These are phyloP conservation scores for Termitomyces sp. DNA, from an alignment of 768 basidiomycete genomes.

Conservation along the genomic window DNA sequence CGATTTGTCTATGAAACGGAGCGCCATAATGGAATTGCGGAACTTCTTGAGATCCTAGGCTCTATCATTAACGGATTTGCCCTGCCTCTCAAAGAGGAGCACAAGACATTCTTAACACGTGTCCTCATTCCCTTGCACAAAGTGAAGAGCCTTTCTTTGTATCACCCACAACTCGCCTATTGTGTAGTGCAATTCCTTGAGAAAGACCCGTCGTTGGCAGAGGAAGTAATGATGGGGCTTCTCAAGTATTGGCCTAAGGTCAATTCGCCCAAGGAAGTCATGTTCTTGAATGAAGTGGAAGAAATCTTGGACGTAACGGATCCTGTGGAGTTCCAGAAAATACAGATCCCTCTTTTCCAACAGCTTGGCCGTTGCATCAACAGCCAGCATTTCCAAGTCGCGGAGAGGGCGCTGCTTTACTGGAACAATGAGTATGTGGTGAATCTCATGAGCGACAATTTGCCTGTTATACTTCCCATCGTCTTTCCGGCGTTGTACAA, in stretches of 20 bases:
- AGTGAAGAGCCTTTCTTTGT: conserved; percentile 95
- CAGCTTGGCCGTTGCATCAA: conserved; percentile 97
- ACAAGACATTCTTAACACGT: conserved; percentile 95
- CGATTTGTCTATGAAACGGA: conserved; percentile 99
- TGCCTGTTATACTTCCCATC: conserved; percentile 84
- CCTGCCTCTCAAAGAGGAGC: conserved; percentile 95
- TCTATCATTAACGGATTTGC: conserved; percentile 99
- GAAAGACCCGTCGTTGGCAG: conserved; percentile 88
- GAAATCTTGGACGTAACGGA: conserved; percentile 99
- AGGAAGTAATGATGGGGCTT: conserved; percentile 96
- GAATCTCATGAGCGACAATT: conserved; percentile 97
- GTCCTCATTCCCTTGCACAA: conserved; percentile 96
- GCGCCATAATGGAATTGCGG: conserved; percentile 98
- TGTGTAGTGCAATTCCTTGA: conserved; percentile 99
- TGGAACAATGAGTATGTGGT: conserved; percentile 99
- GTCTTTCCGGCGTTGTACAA: conserved; percentile 96
- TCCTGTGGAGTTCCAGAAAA: conserved; percentile 93
- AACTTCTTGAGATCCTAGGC: conserved; percentile 95
- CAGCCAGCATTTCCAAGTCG: conserved; percentile 99
- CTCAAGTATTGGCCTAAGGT: conserved; percentile 99
- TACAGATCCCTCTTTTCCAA: conserved; percentile 87
- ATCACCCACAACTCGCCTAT: conserved; percentile 98
- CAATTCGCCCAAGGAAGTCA: conserved; percentile 98
- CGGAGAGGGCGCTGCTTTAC: conserved; percentile 93
- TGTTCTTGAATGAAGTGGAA: conserved; percentile 99